Evolutionary conservation across 345 rosid species (phyloP).

Genomic region (Gossypium arboreum): DNA sequence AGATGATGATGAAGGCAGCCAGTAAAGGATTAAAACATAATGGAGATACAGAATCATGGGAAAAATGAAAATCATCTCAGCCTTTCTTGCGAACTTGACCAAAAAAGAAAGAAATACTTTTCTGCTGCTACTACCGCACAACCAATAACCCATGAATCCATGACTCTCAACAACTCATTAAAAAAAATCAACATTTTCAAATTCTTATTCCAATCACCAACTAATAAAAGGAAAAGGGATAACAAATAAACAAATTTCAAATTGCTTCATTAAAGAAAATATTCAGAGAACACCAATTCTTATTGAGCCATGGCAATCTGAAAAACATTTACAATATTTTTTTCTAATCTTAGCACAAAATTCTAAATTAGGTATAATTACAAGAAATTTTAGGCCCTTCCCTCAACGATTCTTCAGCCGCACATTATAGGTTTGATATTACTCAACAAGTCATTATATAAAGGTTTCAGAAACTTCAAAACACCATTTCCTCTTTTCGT

Average conservation of each 20-base stretch:
- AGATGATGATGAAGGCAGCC: too few species aligned
- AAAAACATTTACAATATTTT: not conserved
- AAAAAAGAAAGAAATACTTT: not conserved
- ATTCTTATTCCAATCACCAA: not conserved
- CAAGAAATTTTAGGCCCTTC: not conserved
- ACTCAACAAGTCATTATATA: not conserved
- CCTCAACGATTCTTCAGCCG: not conserved
- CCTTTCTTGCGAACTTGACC: not conserved
- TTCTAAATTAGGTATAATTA: not conserved
- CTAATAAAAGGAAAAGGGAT: not conserved
- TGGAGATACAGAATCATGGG: not conserved
- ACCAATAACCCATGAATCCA: not conserved
- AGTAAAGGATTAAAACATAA: not conserved
- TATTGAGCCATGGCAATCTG: not conserved
- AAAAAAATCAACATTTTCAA: not conserved
- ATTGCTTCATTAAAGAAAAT: not conserved
- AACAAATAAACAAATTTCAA: not conserved
- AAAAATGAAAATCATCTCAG: not conserved
- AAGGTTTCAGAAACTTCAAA: not conserved
- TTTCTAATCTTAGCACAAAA: not conserved
- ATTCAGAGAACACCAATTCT: not conserved
- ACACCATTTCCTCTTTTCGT: not conserved
- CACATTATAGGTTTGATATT: not conserved
- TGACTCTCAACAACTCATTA: not conserved
- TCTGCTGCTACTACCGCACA: not conserved